These are phyloP conservation scores for Collybia sp. DNA, from an alignment of 768 basidiomycete genomes.

Conservation along the genomic window DNA sequence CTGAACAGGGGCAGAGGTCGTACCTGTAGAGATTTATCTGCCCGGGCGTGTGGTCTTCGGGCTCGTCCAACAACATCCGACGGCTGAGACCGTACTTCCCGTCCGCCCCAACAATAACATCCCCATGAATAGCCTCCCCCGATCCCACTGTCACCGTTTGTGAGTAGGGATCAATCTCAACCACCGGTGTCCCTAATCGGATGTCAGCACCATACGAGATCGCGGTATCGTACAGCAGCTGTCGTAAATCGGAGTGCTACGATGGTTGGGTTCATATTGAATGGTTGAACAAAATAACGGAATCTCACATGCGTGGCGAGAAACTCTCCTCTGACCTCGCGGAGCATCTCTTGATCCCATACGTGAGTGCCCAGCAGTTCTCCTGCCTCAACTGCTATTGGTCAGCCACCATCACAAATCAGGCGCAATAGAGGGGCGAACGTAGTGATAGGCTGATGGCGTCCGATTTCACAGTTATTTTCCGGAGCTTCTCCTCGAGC, in stretches of 20 bases:
- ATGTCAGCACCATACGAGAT: slow-evolving; percentile 38
- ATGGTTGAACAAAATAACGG: slow-evolving; percentile 6
- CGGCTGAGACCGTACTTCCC: slow-evolving; percentile 37
- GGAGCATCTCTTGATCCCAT: slow-evolving; percentile 50
- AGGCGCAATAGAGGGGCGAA: background rate
- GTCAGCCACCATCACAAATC: background rate
- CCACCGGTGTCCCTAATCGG: slow-evolving; percentile 26
- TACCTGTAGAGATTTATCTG: slow-evolving; percentile 41
- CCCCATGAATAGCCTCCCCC: slow-evolving; percentile 38
- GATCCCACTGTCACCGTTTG: slow-evolving; percentile 28
- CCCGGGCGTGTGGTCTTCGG: slow-evolving; percentile 17
- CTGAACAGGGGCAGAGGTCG: slow-evolving; percentile 4
- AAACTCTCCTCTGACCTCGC: slow-evolving; percentile 37
- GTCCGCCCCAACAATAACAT: slow-evolving; percentile 57
- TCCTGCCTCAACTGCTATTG: slow-evolving; percentile 40
- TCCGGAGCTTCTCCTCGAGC: slow-evolving; percentile 20
- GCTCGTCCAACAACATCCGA: slow-evolving; percentile 23
- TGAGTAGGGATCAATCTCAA: slow-evolving; percentile 17
- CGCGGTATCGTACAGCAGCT: slow-evolving; percentile 44
- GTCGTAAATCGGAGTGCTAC: slow-evolving; percentile 47
- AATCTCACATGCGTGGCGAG: slow-evolving; percentile 32
- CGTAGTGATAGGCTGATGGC: slow-evolving; percentile 16
- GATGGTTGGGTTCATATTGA: background rate
- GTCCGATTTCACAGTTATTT: slow-evolving; percentile 12
- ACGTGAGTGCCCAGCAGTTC: slow-evolving; percentile 40